Evolutionary conservation across 352 stramenopile genomes (phyloP).

Genomic region (Globisporangium okanoganense): DNA sequence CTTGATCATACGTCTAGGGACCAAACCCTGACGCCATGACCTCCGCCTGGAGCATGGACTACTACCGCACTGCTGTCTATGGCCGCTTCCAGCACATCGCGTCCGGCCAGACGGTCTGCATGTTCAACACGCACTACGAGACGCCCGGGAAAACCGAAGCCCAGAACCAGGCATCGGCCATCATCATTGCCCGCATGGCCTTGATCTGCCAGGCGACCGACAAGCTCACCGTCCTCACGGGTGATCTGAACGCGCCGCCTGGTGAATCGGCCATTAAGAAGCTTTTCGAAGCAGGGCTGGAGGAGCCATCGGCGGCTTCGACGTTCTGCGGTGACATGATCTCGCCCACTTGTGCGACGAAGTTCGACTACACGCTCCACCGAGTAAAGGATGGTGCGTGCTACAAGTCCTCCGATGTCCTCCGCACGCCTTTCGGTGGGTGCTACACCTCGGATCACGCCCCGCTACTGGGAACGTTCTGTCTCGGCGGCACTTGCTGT

Average conservation of each 20-base stretch:
- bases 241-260: constrained; percentile 67
- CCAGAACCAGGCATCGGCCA: constrained; percentile 56
- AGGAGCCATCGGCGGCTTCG: constrained; percentile 35
- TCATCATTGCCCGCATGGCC: constrained; percentile 52
- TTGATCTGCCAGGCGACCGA: constrained; percentile 50
- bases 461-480: constrained; percentile 52
- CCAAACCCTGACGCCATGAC: constrained; percentile 47
- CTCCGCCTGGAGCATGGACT: constrained; percentile 57
- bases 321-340: constrained; percentile 78
- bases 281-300: constrained; percentile 37
- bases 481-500: constrained; percentile 56
- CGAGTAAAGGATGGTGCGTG: constrained; percentile 38
- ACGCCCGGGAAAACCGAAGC: constrained; percentile 70
- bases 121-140: constrained; percentile 84
- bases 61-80: constrained; percentile 70
- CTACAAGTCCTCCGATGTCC: constrained; percentile 45
- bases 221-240: constrained; percentile 56
- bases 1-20: constrained; percentile 15
- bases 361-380: constrained; percentile 68
- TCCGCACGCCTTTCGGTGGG: constrained; percentile 53
- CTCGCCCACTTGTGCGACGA: constrained; percentile 44
- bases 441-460: constrained; percentile 81
- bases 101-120: constrained; percentile 54
- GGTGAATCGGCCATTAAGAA: constrained; percentile 59
- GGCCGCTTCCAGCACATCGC: constrained; percentile 67